phyloP scores from a whole-genome alignment of 306 rosid species.

The Trifolium repens region DNA sequence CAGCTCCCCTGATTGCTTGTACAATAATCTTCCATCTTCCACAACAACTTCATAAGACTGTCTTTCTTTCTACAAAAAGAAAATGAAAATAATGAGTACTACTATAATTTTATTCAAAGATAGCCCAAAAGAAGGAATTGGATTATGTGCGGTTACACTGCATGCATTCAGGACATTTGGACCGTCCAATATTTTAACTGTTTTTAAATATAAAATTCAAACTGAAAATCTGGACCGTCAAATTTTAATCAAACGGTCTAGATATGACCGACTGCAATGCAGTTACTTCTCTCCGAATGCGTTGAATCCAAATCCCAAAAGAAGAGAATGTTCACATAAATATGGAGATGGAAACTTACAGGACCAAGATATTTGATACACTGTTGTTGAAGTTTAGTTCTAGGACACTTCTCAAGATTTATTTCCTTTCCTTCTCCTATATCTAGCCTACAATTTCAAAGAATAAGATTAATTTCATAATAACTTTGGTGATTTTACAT shows the following conservation, averaged over 20 bases:
- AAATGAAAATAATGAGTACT: background rate
- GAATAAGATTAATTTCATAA: slow-evolving; percentile 8
- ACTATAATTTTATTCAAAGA: background rate
- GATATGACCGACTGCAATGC: too few species aligned
- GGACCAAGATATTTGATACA: slow-evolving; percentile 94
- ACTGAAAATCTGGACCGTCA: too few species aligned
- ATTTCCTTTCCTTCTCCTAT: slow-evolving; percentile 86
- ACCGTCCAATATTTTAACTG: too few species aligned
- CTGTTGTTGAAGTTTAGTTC: slow-evolving; percentile 79
- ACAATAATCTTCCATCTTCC: slow-evolving; percentile 59
- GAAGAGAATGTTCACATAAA: slow-evolving; percentile 4
- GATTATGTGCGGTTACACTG: too few species aligned
- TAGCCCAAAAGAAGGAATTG: background rate
- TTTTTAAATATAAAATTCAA: too few species aligned
- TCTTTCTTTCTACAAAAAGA: slow-evolving; percentile 65
- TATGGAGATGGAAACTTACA: slow-evolving; percentile 49
- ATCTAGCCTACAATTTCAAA: slow-evolving; percentile 70
- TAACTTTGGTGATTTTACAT: background rate
- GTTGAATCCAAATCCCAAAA: too few species aligned
- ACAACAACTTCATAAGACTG: slow-evolving; percentile 61
- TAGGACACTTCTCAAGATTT: slow-evolving; percentile 59
- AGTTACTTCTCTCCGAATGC: too few species aligned
- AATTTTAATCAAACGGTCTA: too few species aligned
- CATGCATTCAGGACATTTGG: too few species aligned
- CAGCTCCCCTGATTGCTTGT: slow-evolving; percentile 55